phyloP scores from a whole-genome alignment of 2,329 filamentous ascomycete genomes.

The Samsoniella hepiali region DNA sequence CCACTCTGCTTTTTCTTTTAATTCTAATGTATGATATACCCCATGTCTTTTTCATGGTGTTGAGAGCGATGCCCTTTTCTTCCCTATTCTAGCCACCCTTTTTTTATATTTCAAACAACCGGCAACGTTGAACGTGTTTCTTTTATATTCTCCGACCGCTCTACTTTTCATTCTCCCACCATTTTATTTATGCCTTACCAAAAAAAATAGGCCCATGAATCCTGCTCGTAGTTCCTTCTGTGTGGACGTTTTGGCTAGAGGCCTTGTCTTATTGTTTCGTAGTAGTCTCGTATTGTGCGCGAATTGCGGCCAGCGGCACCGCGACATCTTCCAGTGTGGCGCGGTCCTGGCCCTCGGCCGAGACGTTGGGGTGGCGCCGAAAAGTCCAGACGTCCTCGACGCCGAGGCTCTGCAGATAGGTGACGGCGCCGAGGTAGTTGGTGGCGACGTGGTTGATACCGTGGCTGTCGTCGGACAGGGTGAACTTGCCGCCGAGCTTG shows the following conservation, averaged over 20 bases:
- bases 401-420: constrained; percentile 65
- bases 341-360: constrained; percentile 30
- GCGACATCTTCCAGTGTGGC: constrained; percentile 40
- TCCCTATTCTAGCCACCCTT: not conserved
- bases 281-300: constrained; percentile 27
- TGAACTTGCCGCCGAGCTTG: constrained; percentile 72
- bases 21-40: constrained; percentile 27
- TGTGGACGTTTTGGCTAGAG: not conserved
- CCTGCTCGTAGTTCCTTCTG: not conserved
- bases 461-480: constrained; percentile 93
- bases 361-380: constrained; percentile 35
- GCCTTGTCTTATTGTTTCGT: not conserved
- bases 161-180: too few relatives aligned
- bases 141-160: too few relatives aligned
- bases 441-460: constrained; percentile 82
- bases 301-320: constrained; percentile 42
- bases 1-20: not conserved
- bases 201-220: too few relatives aligned
- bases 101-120: not conserved
- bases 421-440: constrained; percentile 70
- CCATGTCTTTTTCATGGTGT: constrained; percentile 18
- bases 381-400: constrained; percentile 62
- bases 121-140: not conserved
- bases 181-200: too few relatives aligned
- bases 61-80: constrained; percentile 16